Percentiles rank a stretch among this genome's conserved stretches.
Conservation (phyloP, 768 basidiomycete genomes). For the Multifurca ochricompacta region DNA sequence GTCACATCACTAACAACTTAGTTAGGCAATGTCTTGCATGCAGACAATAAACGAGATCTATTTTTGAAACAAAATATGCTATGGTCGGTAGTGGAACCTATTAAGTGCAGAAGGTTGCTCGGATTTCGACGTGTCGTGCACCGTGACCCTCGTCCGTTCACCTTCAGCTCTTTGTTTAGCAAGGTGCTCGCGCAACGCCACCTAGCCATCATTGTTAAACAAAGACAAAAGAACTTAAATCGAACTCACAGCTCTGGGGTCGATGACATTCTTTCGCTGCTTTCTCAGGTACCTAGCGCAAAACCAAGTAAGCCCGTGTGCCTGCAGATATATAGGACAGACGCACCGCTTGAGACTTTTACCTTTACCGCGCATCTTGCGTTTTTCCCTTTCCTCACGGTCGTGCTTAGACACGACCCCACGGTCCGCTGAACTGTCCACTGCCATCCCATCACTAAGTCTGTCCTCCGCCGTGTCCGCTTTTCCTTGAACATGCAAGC, state of each 20-base stretch:
- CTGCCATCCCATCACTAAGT: constrained; percentile 26
- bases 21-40: too few relatives aligned
- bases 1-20: too few relatives aligned
- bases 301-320: neutral
- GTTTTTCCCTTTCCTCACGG: constrained; percentile 48
- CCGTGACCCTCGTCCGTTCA: constrained; percentile 24
- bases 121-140: constrained; percentile 22
- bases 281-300: constrained; percentile 60
- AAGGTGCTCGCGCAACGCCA: constrained; percentile 37
- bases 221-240: neutral
- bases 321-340: neutral
- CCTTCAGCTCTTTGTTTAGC: constrained; percentile 31
- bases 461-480: constrained; percentile 57
- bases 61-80: too few relatives aligned
- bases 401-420: constrained; percentile 26
- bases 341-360: constrained; percentile 72
- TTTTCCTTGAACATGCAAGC: constrained; percentile 66
- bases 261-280: constrained; percentile 92
- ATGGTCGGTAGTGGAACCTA: constrained; percentile 28
- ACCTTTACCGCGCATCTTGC: constrained; percentile 80
- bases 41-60: too few relatives aligned
- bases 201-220: constrained; percentile 32
- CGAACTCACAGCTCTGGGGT: constrained; percentile 58
- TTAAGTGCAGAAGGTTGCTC: constrained; percentile 33
- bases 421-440: constrained; percentile 34